phyloP scores from a whole-genome alignment of 768 basidiomycete species.

The Sistotremastrum suecicum region DNA sequence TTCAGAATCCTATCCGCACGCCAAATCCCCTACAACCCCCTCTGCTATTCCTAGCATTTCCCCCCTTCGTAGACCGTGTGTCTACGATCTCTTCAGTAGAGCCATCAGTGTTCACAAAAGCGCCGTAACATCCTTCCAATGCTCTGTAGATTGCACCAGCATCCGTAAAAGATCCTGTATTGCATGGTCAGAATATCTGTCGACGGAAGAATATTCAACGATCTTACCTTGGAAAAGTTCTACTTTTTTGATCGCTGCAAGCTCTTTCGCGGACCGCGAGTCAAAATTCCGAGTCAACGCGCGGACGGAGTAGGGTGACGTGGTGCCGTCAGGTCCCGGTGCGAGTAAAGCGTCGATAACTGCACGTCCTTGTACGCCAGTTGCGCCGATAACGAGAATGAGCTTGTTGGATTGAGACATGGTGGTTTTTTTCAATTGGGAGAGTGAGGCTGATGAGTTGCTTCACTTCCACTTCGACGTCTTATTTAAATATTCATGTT shows the following conservation, averaged over 20 bases:
- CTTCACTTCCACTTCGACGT: no score
- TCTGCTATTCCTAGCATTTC: no score
- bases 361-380: constrained; percentile 29
- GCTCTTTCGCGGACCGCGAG: constrained; percentile 20
- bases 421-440: no score
- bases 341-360: constrained; percentile 25
- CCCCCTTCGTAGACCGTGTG: constrained; percentile 29
- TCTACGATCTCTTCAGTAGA: constrained; percentile 21
- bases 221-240: constrained; percentile 22
- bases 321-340: constrained; percentile 19
- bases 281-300: constrained; percentile 25
- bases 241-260: constrained; percentile 20
- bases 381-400: constrained; percentile 32
- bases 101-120: constrained; percentile 8
- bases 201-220: not conserved
- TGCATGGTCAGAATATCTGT: not conserved
- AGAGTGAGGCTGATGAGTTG: no score
- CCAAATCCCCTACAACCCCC: no score
- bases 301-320: constrained; percentile 29
- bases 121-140: constrained; percentile 19
- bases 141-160: constrained; percentile 16
- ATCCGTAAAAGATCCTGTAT: constrained; percentile 20
- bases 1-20: no score
- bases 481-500: no score
- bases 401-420: constrained; percentile 14